Conservation (phyloP, 164 flowering plant genomes). For the Tetracentron sinense region DNA sequence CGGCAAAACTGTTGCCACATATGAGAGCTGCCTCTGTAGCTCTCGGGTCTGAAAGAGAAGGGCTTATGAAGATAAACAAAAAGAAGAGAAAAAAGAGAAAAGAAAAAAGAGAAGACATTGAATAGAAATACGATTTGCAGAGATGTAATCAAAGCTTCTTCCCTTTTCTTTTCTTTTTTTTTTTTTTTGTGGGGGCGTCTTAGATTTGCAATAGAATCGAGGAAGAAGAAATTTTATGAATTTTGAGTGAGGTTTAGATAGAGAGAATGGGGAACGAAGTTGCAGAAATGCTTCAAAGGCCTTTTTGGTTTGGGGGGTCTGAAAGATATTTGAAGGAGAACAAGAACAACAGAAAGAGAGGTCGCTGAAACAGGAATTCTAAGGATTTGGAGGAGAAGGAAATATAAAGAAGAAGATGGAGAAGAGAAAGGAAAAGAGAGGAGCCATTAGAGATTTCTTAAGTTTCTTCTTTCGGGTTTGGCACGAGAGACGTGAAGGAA, state of each 20-base stretch:
- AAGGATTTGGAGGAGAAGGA: neutral
- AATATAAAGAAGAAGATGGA: neutral
- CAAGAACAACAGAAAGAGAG: neutral
- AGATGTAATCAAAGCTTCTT: neutral
- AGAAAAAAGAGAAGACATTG: neutral
- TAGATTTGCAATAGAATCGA: no score
- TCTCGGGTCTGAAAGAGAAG: constrained; percentile 48
- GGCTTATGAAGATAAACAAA: neutral
- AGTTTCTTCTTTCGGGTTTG: neutral
- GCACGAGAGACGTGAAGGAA: no score
- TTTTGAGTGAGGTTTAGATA: no score
- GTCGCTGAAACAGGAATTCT: neutral
- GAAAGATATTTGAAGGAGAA: neutral
- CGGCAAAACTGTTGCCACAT: constrained; percentile 51
- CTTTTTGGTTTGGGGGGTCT: neutral
- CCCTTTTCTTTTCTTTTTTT: no score
- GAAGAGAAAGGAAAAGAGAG: no score
- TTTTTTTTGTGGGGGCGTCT: no score
- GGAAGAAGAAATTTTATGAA: no score
- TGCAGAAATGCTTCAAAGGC: no score
- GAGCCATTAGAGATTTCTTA: no score
- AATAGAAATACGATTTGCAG: neutral
- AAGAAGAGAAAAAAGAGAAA: constrained; percentile 1
- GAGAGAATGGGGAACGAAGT: no score
- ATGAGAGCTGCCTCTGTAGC: constrained; percentile 47